A percentile compares a stretch with the other conserved stretches of the same genome.
Evolutionary conservation across 805 yeast species (phyloP).

Genomic region (Jamesozyma rosinii): DNA sequence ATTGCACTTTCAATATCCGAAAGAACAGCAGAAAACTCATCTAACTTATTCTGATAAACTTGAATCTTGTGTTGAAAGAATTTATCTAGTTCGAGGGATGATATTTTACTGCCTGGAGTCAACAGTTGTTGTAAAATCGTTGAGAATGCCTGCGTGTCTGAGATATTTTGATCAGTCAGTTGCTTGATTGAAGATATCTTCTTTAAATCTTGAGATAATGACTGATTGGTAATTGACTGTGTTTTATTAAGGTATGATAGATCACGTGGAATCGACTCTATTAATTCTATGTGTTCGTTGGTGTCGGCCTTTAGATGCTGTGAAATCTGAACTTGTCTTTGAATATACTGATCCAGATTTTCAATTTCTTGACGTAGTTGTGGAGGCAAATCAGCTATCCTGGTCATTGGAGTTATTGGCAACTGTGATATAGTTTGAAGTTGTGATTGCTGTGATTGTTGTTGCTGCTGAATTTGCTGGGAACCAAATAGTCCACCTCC

Average conservation of each 20-base stretch:
- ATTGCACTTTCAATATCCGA: conserved; percentile 53
- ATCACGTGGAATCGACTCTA: conserved; percentile 67
- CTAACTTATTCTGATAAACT: conserved; percentile 35
- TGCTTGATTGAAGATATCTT: conserved; percentile 39
- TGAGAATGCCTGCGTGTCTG: conserved; percentile 45
- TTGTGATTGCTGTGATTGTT: conserved; percentile 32
- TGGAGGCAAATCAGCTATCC: conserved; percentile 67
- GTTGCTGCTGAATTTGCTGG: conserved; percentile 17
- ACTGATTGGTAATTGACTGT: conserved; percentile 56
- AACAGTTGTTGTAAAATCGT: conserved; percentile 43
- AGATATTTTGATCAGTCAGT: conserved; percentile 32
- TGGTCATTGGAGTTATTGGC: conserved; percentile 60
- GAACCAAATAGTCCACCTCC: conserved; percentile 32
- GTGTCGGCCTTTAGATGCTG: conserved; percentile 56
- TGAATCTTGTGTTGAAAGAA: conserved; percentile 40
- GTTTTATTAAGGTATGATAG: conserved; percentile 53
- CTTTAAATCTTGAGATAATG: conserved; percentile 42
- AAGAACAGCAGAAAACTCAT: conserved; percentile 39
- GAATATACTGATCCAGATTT: conserved; percentile 62
- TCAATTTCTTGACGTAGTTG: conserved; percentile 58
- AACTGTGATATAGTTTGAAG: conserved; percentile 37
- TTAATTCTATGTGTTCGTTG: conserved; percentile 52
- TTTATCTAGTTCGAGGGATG: conserved; percentile 48
- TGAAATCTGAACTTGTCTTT: conserved; percentile 63
- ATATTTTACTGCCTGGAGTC: conserved; percentile 47